Evolutionary conservation across 345 rosid species (phyloP), one percentile per base, ranked within the genome.

Genomic region (Sonneratia caseolaris): DNA sequence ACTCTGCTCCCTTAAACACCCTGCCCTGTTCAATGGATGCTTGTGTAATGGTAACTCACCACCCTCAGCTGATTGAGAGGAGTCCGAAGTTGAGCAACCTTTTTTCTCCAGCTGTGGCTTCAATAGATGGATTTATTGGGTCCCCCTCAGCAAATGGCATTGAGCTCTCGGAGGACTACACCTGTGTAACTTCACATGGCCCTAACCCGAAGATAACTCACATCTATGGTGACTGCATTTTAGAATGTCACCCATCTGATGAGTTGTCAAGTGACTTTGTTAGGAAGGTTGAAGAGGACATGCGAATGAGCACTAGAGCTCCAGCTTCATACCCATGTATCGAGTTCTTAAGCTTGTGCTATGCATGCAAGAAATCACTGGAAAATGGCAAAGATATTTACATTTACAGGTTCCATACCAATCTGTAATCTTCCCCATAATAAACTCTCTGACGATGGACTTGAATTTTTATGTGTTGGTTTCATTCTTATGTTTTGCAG

Each of bases 101-200:
- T 64, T 64, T 24, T 0, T 11, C 37, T 65, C 19, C 76, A 45
- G 42, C 73, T 70, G 64, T 40, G 22, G 76, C 62, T 80, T 72
- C 70, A 64, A 37, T 69, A 68, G 76, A 70, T 68, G 83, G 69
- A 22, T 71, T 78, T 22, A 10, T 43, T 35, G 81, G 70, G 8
- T 70, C 81, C 75, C 83, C 84, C 14, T 82, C 91, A 21, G 88
- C 89, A 47, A 83, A 79, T 27, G 94, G 88, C 74, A 83, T 92
- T 80, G 97, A 89, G 84, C 88, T 84, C 67, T 92, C 97, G 11
- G 97, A 96, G 84, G 99, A 92, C 55, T 95, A 95, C 82, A 95
- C 99, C 68, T 82, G 99, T 59, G 87, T 92, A 37, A 90, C 79
- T 70, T 79, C 88, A 10, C 94, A 86, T 59, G 98, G 97, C 81